Conservation (phyloP, 176 grass and related monocot species). For the Zoysia japonica region DNA sequence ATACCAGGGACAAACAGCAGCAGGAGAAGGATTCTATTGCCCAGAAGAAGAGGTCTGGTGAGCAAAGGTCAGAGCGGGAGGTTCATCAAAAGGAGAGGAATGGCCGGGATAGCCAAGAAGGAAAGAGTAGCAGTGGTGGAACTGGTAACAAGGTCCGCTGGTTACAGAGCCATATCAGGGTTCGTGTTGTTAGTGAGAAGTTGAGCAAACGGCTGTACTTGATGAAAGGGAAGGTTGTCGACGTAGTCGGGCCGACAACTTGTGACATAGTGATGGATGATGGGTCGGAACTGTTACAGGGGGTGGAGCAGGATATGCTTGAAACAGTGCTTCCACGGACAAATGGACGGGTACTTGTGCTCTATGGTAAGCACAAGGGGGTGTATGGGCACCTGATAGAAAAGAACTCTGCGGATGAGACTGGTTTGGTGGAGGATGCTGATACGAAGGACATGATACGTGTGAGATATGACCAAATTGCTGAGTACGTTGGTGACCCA, state of each 20-base stretch:
- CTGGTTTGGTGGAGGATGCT: constrained; percentile 67
- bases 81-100: constrained; percentile 44
- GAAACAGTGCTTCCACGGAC: constrained; percentile 86
- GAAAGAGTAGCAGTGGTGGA: constrained; percentile 14
- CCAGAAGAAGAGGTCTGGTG: constrained; percentile 42
- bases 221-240: constrained; percentile 76
- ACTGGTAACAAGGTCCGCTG: constrained; percentile 50
- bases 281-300: constrained; percentile 66
- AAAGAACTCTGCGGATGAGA: constrained; percentile 63
- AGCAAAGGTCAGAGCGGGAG: constrained; percentile 36
- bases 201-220: constrained; percentile 71
- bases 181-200: constrained; percentile 79
- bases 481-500: constrained; percentile 84
- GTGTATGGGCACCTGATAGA: constrained; percentile 75
- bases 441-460: constrained; percentile 73
- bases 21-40: constrained; percentile 32
- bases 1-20: constrained; percentile 24
- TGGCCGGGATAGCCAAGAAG: constrained; percentile 38
- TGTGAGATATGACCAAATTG: constrained; percentile 78
- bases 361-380: constrained; percentile 83
- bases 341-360: constrained; percentile 73
- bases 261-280: constrained; percentile 88
- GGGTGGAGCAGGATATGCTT: constrained; percentile 86
- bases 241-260: constrained; percentile 83
- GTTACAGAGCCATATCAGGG: constrained; percentile 86